phyloP scores from a whole-genome alignment of 805 yeast genomes.

The Saturnispora saitoi region DNA sequence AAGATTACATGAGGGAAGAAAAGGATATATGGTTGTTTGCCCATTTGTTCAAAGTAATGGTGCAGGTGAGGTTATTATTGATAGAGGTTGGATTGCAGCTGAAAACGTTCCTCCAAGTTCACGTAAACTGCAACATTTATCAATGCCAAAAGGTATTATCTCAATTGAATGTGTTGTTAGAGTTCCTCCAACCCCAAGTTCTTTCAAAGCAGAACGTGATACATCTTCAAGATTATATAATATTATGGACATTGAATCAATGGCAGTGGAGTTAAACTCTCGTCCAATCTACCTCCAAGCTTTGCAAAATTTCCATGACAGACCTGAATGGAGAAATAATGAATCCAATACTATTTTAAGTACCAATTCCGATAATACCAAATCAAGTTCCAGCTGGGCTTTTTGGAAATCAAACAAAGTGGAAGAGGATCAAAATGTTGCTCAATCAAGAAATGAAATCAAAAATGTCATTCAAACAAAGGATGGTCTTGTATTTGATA shows the following conservation, averaged over 20 bases:
- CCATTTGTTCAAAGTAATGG: slow-evolving; percentile 73
- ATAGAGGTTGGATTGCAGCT: slow-evolving; percentile 87
- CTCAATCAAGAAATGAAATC: neutral
- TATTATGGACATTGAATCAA: slow-evolving; percentile 71
- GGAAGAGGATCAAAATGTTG: neutral
- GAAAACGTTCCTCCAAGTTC: slow-evolving; percentile 48
- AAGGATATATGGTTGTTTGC: slow-evolving; percentile 73
- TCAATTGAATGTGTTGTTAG: slow-evolving; percentile 69
- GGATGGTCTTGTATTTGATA: slow-evolving; percentile 15
- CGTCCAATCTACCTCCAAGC: slow-evolving; percentile 74
- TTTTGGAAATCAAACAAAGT: slow-evolving; percentile 9
- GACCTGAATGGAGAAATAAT: slow-evolving; percentile 36
- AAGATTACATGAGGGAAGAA: slow-evolving; percentile 57
- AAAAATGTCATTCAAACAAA: slow-evolving; percentile 8
- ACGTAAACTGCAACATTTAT: slow-evolving; percentile 55
- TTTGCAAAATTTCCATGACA: slow-evolving; percentile 56
- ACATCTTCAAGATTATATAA: slow-evolving; percentile 62
- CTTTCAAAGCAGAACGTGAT: slow-evolving; percentile 61
- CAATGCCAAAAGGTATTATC: slow-evolving; percentile 66
- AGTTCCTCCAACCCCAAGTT: slow-evolving; percentile 52
- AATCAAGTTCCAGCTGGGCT: slow-evolving; percentile 9
- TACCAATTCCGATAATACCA: neutral
- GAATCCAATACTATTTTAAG: slow-evolving; percentile 8
- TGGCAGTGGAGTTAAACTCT: slow-evolving; percentile 61
- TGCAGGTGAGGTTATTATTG: slow-evolving; percentile 70